Conservation (phyloP, 164 flowering plant species). For the Sextonia rubra region DNA sequence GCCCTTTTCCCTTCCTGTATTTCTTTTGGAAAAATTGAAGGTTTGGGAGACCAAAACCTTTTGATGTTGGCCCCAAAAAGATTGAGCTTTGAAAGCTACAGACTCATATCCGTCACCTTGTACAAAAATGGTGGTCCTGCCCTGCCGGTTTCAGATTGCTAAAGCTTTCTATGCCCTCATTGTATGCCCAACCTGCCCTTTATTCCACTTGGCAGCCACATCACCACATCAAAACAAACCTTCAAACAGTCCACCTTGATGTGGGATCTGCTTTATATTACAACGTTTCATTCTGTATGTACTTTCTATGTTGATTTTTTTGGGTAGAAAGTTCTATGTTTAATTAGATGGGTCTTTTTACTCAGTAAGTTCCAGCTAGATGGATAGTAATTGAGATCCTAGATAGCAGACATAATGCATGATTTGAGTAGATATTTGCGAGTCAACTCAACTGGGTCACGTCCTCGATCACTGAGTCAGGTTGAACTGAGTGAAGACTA, state of each 20-base stretch:
- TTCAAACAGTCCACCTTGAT: background rate
- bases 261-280: background rate
- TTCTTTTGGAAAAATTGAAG: background rate
- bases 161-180: background rate
- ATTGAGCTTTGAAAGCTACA: conserved; percentile 1
- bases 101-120: conserved; percentile 6
- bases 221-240: background rate
- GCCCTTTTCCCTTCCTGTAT: background rate
- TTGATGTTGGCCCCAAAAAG: conserved; percentile 7
- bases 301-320: background rate
- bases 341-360: background rate
- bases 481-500: too few relatives aligned
- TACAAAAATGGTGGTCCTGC: conserved; percentile 1
- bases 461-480: too few relatives aligned
- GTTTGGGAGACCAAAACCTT: background rate
- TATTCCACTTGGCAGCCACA: background rate
- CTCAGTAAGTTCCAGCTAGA: background rate
- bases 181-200: background rate
- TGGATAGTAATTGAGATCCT: background rate
- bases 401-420: too few relatives aligned
- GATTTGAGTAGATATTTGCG: too few relatives aligned
- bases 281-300: background rate
- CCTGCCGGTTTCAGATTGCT: background rate
- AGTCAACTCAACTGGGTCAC: too few relatives aligned
- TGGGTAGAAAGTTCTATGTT: background rate